Base-by-base conservation (phyloP, 768 basidiomycete species). In the Amanita inopinata region DNA sequence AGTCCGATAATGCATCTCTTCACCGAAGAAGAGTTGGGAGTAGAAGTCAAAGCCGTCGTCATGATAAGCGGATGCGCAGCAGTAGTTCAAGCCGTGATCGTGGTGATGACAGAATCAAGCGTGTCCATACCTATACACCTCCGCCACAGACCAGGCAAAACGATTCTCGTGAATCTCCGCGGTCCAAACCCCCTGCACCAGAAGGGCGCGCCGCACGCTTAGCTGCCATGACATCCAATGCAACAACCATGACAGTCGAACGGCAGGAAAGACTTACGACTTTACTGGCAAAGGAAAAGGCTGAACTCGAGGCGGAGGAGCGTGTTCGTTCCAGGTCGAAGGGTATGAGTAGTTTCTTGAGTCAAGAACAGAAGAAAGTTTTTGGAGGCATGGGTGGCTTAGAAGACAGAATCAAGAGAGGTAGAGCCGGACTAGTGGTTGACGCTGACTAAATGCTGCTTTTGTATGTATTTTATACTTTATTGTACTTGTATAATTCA, bases 151-250 rank as follows among this genome's bases (percentile, higher is more conserved):
- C 52, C 17, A 37, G 52, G 33, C 53, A 48, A 2, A 40, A 40
- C 4, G 49, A 49, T 15, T 30, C 49, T 12, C 42, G 50, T 10
- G 46, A 49, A 8, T 51, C 59, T 38, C 53, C 61, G 33, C 54
- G 46, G 27, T 48, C 33, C 40, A 51, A 53, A 18, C 35, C 46
- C 12, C 39, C 42, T n/a, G 45, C 47, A 39, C 56, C 61, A 5
- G 67, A 71, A 1, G 83, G 81, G 20, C 82, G 92, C 24, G 80
- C 80, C 2, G 84, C 86, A 19, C 80, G 87, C n/a, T 67, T 98
- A 20, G 93, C 89, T 0, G 84, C 90, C 3, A 98, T 98, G 94
- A 63, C 80, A 17, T 62, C 71, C 1, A 76, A 82, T 46, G 94
- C 94, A 1, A 59, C 66, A n/a, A 59, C 61, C 5, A 70, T 90